A percentile compares a stretch with the other conserved stretches of the same genome.
Evolutionary conservation across 2,329 filamentous ascomycete species (phyloP).

Genomic region (Curvularia sp.): DNA sequence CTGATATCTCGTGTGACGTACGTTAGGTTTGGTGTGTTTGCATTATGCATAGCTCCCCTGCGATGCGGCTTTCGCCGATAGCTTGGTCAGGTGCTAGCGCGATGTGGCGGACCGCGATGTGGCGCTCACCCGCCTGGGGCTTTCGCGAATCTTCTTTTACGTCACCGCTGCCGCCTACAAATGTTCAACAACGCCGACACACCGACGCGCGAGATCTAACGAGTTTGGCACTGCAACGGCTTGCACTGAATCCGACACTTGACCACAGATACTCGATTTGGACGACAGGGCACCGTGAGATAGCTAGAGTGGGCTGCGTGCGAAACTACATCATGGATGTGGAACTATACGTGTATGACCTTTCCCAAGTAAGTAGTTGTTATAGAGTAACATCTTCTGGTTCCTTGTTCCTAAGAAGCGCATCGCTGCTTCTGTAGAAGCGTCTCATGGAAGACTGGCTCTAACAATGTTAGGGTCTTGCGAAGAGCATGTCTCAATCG

Average conservation of each 20-base stretch:
- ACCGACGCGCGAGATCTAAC: neutral
- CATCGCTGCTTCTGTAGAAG: neutral
- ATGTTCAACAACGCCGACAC: neutral
- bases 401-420: neutral
- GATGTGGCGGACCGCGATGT: slow-evolving; percentile 17
- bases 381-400: neutral
- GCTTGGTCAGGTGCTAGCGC: slow-evolving; percentile 35
- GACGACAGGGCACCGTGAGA: neutral
- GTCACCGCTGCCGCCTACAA: slow-evolving; percentile 16
- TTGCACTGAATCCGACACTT: neutral
- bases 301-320: neutral
- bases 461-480: slow-evolving; percentile 57
- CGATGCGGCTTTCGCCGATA: neutral
- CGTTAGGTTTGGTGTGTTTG: neutral
- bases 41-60: neutral
- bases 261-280: neutral
- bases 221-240: neutral
- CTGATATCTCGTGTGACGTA: neutral
- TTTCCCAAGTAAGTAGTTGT: slow-evolving; percentile 51
- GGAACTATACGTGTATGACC: slow-evolving; percentile 61
- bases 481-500: slow-evolving; percentile 61
- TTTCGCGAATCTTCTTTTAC: slow-evolving; percentile 31
- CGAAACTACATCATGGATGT: slow-evolving; percentile 53
- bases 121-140: slow-evolving; percentile 7
- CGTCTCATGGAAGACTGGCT: neutral